Evolutionary conservation across 345 rosid genomes (phyloP), one percentile per base, ranked within the genome.

Genomic region (Eucalyptus tenuipes): DNA sequence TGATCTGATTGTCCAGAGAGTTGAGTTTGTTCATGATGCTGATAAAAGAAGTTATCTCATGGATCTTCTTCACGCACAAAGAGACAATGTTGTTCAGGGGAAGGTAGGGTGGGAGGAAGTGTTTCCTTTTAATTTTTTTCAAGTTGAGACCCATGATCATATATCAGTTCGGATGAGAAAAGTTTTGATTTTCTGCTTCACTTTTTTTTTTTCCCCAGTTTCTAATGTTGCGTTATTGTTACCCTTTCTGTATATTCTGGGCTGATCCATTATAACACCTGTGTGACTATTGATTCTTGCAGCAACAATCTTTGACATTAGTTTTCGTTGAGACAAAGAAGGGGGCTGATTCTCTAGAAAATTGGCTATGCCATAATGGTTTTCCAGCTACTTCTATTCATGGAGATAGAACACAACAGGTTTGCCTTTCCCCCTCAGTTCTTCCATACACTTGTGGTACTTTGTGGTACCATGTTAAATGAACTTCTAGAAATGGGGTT

Each of bases 11-110:
- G 96, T 93, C 88, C 99, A 98, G 91, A 95, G 99, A 91, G 99
- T 98, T 89, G 99, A 97, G 90, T 95, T 94, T 92, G 99, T 98
- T 86, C 97, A 93, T 5, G 99, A 98, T 57, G 90, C 98, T 50
- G 99, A 98, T 94, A 98, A 98, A 93, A 97, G 99, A 94, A 98
- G 99, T 91, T 97, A 97, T 87, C 99, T 98, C 71, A 98, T 98
- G 99, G 99, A 98, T 91, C 99, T 98, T 87, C 98, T 98, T 91
- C 98, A 97, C 85, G 99, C 99, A 31, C 99, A 98, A 89, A 95
- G 95, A 93, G 97, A 91, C 87, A 95, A 92, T 93, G 99, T 93
- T 89, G 89, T 89, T 90, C 95, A 95, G 52, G 94, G 94, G 88
- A 98, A 96, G 99, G 99, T 98, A 93, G 42, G 89, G 55, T 17